Percentiles rank a stretch among this genome's conserved stretches.
These are phyloP conservation scores for Neoscytalidium dimidiatum DNA, from an alignment of 2,329 filamentous ascomycete species.

Conservation along the genomic window DNA sequence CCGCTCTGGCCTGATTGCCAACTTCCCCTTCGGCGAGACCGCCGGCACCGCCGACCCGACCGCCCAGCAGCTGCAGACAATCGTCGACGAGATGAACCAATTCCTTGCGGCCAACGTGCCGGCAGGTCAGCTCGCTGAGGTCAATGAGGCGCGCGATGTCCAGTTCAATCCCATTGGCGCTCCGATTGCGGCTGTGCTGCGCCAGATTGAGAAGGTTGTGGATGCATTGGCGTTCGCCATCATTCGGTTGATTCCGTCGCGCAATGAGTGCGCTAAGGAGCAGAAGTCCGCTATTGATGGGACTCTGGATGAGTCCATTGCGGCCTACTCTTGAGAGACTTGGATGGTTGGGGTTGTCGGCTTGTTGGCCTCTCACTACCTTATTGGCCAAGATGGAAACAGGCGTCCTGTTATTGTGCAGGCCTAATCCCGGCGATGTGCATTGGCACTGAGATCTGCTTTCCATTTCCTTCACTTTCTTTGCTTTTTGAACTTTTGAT, in stretches of 20 bases:
- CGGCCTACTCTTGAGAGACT: constrained; percentile 16
- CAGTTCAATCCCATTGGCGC: constrained; percentile 6
- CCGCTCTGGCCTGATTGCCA: constrained; percentile 15
- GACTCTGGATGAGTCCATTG: constrained; percentile 18
- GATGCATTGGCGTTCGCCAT: constrained; percentile 20
- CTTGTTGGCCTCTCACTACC: too few species aligned
- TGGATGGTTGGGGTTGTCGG: too few species aligned
- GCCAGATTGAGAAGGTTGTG: constrained; percentile 18
- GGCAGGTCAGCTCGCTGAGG: too few species aligned
- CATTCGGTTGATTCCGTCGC: constrained; percentile 18
- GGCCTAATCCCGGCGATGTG: too few species aligned
- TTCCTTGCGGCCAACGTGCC: neutral
- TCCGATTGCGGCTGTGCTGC: constrained; percentile 19
- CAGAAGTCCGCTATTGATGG: constrained; percentile 19
- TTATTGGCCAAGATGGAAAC: too few species aligned
- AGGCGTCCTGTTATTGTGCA: too few species aligned
- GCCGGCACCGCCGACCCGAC: neutral
- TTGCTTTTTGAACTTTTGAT: too few species aligned
- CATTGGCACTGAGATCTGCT: too few species aligned
- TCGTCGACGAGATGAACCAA: neutral
- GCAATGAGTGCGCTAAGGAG: constrained; percentile 19
- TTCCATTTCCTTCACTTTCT: too few species aligned
- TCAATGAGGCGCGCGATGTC: neutral
- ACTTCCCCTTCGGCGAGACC: neutral
- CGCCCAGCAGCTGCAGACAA: neutral